Conservation (phyloP, 495 filamentous ascomycete species). For the Aspergillus egyptiacus region DNA sequence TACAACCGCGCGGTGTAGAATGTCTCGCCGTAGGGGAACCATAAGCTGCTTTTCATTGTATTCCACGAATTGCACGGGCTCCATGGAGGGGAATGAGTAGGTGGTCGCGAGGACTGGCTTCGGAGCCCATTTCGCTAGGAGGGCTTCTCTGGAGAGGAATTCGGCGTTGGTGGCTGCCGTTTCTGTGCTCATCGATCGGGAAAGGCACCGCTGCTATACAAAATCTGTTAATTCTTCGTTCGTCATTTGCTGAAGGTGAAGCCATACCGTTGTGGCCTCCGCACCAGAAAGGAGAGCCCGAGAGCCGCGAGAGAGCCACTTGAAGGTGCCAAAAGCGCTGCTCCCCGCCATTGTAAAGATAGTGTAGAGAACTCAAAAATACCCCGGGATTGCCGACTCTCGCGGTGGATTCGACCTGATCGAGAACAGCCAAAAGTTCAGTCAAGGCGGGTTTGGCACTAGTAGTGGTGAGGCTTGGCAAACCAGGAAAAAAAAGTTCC, state of each 20-base stretch:
- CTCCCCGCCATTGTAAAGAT: conserved; percentile 34
- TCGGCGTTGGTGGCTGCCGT: conserved; percentile 26
- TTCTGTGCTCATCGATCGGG: conserved; percentile 76
- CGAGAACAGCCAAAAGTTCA: conserved; percentile 34
- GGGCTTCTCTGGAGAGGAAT: conserved; percentile 37
- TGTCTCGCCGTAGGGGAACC: conserved; percentile 81
- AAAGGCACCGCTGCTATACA: conserved; percentile 46
- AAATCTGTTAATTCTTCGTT: conserved; percentile 7
- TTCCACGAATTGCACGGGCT: conserved; percentile 70
- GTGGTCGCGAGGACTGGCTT: conserved; percentile 66
- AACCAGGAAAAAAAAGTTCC: conserved; percentile 36
- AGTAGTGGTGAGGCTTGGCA: conserved; percentile 37
- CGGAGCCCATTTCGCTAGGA: conserved; percentile 25
- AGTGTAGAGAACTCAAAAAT: too few species aligned
- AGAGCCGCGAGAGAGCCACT: conserved; percentile 41
- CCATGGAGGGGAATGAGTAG: conserved; percentile 84
- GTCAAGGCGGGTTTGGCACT: conserved; percentile 28
- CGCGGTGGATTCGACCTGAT: conserved; percentile 12
- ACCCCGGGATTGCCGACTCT: too few species aligned
- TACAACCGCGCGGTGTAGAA: conserved; percentile 86
- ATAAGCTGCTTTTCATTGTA: conserved; percentile 77
- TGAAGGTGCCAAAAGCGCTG: conserved; percentile 32
- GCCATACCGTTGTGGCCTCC: conserved; percentile 43
- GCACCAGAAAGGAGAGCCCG: conserved; percentile 36
- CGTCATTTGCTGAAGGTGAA: background rate